Percentiles rank a stretch among this genome's conserved stretches.
Conservation (phyloP, 768 basidiomycete species). For the Tremella fuciformis region DNA sequence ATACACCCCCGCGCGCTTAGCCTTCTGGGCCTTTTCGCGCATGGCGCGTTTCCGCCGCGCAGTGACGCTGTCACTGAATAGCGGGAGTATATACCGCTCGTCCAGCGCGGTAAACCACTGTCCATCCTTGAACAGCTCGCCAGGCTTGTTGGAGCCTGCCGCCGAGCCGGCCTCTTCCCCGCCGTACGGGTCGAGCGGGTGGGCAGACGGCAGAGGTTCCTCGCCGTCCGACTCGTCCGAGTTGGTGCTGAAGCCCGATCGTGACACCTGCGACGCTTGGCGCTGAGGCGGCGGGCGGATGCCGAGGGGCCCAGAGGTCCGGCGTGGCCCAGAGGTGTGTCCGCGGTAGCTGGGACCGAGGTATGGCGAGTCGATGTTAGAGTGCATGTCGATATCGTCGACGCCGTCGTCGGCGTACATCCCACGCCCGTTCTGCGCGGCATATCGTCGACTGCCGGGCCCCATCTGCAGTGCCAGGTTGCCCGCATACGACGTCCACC, state of each 20-base stretch:
- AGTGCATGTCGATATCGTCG: conserved; percentile 29
- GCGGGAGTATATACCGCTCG: conserved; percentile 85
- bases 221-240: conserved; percentile 44
- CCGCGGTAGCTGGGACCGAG: conserved; percentile 3
- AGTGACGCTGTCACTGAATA: conserved; percentile 59
- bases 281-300: conserved; percentile 12
- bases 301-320: background rate
- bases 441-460: conserved; percentile 41
- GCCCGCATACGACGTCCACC: conserved; percentile 42
- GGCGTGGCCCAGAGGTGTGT: background rate
- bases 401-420: conserved; percentile 38
- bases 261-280: conserved; percentile 16
- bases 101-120: conserved; percentile 96
- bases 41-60: conserved; percentile 34
- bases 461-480: conserved; percentile 42
- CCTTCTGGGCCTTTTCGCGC: conserved; percentile 29
- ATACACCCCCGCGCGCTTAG: conserved; percentile 30
- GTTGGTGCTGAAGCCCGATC: conserved; percentile 43
- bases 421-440: conserved; percentile 38
- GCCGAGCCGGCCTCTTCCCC: conserved; percentile 16
- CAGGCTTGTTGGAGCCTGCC: conserved; percentile 19
- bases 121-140: conserved; percentile 61
- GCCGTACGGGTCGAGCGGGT: conserved; percentile 6
- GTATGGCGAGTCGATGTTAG: conserved; percentile 40
- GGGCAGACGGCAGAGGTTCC: conserved; percentile 35